Evolutionary conservation across 2,329 filamentous ascomycete species (phyloP).

Genomic region (Sporothrix sp.): DNA sequence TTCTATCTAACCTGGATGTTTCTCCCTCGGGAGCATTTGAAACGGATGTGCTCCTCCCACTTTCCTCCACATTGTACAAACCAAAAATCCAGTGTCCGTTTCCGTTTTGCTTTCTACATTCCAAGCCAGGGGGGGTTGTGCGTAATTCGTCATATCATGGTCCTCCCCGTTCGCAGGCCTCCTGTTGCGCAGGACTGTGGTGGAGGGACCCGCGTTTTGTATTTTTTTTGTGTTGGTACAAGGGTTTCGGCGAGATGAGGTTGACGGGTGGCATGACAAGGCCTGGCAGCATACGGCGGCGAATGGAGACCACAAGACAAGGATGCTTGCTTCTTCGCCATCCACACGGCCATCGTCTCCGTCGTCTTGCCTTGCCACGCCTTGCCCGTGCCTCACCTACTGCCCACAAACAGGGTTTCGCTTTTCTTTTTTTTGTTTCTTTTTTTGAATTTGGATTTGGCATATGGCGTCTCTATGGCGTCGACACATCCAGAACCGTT

Average conservation of each 20-base stretch:
- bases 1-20: slow-evolving; percentile 7
- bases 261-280: background rate
- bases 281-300: background rate
- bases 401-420: too few species aligned
- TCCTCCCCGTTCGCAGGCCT: slow-evolving; percentile 1
- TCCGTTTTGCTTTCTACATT: too few species aligned
- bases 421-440: too few species aligned
- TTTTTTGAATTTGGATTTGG: slow-evolving; percentile 2
- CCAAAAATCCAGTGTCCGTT: too few species aligned
- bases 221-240: slow-evolving; percentile 1
- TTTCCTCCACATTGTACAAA: background rate
- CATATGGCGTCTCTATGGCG: slow-evolving; percentile 20
- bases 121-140: background rate
- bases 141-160: background rate
- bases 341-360: too few species aligned
- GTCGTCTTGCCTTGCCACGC: background rate
- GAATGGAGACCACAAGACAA: too few species aligned
- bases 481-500: background rate
- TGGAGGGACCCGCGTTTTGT: slow-evolving; percentile 1
- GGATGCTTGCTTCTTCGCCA: too few species aligned
- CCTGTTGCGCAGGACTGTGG: background rate
- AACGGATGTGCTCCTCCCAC: background rate
- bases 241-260: background rate
- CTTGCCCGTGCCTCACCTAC: background rate
- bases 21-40: too few species aligned